Evolutionary conservation across 768 basidiomycete species (phyloP), one percentile per base, ranked within the genome.

Genomic region (Lentinus brumalis): DNA sequence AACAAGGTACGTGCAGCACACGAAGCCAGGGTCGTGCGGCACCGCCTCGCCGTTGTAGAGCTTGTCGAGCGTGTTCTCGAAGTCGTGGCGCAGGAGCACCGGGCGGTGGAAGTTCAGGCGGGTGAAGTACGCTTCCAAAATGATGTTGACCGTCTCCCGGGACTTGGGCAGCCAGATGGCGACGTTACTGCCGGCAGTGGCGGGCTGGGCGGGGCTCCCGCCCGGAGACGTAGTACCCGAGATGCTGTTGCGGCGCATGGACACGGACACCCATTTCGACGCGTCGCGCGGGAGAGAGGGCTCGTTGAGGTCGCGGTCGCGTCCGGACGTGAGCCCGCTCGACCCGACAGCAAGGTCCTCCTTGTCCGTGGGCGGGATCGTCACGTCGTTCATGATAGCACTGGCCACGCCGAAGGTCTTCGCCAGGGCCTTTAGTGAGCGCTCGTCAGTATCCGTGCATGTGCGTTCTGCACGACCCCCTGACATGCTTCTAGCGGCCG

Each of bases 301-400:
- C 57, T 87, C 84, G 18, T 82, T 76, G 54, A 81, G 70, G 14
- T 82, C 78, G 49, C 86, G 83, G 68, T 91, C 89, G 16, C 89
- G 85, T 41, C 87, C 87, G 2, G 88, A 89, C 38, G 79, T 76
- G 50, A 92, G 82, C 39, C 87, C 89, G 62, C 77, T 84, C 4
- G 88, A 87, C 32, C 89, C 91, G 29, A 92, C 88, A 2, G 88
- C 88, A 5, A 92, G 79, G 69, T 92, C 91, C 69, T 93, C 91
- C 62, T 74, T 84, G 70, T 88, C 88, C 18, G 66, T 71, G 0
- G 81, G 73, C 54, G 80, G 76, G 49, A 91, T 77, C 59, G 83
- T 84, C 61, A 86, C 78, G 62, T 85, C 86, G 59, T 77, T 83
- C 53, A 91, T 84, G 65, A 93, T 91, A 45, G 82, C 81, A 30